Conservation (phyloP, 306 rosid genomes). For the Quercus robur region DNA sequence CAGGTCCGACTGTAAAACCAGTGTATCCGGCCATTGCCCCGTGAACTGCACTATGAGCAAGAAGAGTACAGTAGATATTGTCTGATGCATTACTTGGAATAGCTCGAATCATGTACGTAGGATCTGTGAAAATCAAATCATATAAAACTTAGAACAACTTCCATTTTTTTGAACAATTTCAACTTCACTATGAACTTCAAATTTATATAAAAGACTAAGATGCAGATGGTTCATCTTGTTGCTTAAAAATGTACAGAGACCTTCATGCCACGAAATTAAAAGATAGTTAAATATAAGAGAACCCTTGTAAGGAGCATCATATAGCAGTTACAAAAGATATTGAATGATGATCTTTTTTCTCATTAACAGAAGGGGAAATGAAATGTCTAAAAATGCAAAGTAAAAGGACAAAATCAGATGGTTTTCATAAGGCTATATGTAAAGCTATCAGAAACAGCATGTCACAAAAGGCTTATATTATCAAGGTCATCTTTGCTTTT, state of each 20-base stretch:
- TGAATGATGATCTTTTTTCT: neutral
- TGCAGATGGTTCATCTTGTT: neutral
- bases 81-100: constrained; percentile 96
- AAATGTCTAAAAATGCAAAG: neutral
- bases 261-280: neutral
- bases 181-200: neutral
- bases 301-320: neutral
- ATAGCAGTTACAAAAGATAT: neutral
- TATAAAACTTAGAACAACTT: neutral
- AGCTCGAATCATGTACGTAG: constrained; percentile 97
- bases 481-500: neutral
- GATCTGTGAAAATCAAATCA: constrained; percentile 47
- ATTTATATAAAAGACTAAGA: neutral
- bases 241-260: neutral
- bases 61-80: constrained; percentile 93
- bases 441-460: neutral
- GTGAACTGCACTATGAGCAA: constrained; percentile 92
- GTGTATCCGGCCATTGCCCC: constrained; percentile 98
- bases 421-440: neutral
- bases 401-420: neutral
- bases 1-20: constrained; percentile 92
- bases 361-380: neutral
- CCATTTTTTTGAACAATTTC: neutral
- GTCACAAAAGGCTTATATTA: neutral
- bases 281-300: neutral